These are phyloP conservation scores for Amylostereum areolatum DNA, from an alignment of 1,284 basidiomycete species.

Conservation along the genomic window DNA sequence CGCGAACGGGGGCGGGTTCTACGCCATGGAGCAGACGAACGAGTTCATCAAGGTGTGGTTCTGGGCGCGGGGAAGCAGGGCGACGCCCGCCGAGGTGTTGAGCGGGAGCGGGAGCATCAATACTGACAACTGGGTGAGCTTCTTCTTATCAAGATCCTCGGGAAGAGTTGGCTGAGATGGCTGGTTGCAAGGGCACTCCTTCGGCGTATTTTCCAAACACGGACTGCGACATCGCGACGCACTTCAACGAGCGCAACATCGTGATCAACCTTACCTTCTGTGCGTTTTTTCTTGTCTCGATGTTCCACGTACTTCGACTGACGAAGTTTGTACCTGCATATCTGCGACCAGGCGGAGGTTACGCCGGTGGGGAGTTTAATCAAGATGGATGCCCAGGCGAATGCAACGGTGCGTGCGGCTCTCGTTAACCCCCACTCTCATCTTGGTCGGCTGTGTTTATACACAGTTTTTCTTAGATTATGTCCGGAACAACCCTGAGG, in stretches of 20 bases:
- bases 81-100: constrained; percentile 21
- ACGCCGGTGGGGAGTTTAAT: neutral
- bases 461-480: constrained; percentile 8
- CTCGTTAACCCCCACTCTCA: neutral
- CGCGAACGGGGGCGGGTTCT: constrained; percentile 33
- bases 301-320: constrained; percentile 21
- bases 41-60: constrained; percentile 33
- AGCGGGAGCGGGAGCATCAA: constrained; percentile 19
- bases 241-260: constrained; percentile 19
- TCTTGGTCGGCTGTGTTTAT: neutral
- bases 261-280: constrained; percentile 24
- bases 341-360: neutral
- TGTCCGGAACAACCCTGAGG: constrained; percentile 35
- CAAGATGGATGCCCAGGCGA: constrained; percentile 19
- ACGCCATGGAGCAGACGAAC: constrained; percentile 33
- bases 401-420: constrained; percentile 21
- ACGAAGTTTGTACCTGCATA: constrained; percentile 18
- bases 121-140: constrained; percentile 26
- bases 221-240: constrained; percentile 17
- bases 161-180: neutral
- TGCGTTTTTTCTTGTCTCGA: constrained; percentile 6
- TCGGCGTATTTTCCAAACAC: constrained; percentile 21
- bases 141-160: no score
- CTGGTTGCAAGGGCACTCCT: constrained; percentile 15
- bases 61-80: constrained; percentile 27